Evolutionary conservation across 1,284 basidiomycete species (phyloP).

Genomic region (Trametes sp.): DNA sequence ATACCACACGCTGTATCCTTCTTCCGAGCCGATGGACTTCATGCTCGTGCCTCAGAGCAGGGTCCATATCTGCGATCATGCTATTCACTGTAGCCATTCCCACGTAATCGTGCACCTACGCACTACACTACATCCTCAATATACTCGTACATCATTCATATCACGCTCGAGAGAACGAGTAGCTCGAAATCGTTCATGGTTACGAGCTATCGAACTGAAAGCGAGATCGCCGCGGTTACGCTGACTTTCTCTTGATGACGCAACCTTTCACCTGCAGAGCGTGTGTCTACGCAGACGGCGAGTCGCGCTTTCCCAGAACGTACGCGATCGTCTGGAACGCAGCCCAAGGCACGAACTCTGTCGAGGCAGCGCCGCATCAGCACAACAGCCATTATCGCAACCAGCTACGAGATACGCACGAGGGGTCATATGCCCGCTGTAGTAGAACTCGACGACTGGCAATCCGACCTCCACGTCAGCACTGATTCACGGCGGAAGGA

Average conservation of each 20-base stretch:
- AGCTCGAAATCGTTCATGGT: too few species aligned
- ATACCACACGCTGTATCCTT: neutral
- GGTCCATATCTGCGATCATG: neutral
- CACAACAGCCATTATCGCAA: neutral
- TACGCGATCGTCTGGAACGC: slow-evolving; percentile 58
- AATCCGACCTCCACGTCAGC: neutral
- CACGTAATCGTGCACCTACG: too few species aligned
- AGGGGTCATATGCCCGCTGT: slow-evolving; percentile 67
- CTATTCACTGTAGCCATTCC: too few species aligned
- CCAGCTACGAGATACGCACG: slow-evolving; percentile 47
- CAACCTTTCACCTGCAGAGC: neutral
- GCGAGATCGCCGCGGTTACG: neutral
- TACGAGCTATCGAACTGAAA: neutral
- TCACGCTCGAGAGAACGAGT: too few species aligned
- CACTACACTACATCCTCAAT: too few species aligned
- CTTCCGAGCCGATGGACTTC: neutral
- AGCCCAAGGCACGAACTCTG: slow-evolving; percentile 68
- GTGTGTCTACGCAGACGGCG: slow-evolving; percentile 48
- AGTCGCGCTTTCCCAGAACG: slow-evolving; percentile 57
- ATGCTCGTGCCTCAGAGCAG: neutral
- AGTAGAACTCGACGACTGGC: slow-evolving; percentile 61
- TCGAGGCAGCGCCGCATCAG: neutral
- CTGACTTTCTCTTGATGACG: neutral
- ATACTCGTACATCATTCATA: too few species aligned
- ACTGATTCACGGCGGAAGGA: neutral